Evolutionary conservation across 2,329 filamentous ascomycete species (phyloP).

Genomic region (Ophiostoma perfectum): DNA sequence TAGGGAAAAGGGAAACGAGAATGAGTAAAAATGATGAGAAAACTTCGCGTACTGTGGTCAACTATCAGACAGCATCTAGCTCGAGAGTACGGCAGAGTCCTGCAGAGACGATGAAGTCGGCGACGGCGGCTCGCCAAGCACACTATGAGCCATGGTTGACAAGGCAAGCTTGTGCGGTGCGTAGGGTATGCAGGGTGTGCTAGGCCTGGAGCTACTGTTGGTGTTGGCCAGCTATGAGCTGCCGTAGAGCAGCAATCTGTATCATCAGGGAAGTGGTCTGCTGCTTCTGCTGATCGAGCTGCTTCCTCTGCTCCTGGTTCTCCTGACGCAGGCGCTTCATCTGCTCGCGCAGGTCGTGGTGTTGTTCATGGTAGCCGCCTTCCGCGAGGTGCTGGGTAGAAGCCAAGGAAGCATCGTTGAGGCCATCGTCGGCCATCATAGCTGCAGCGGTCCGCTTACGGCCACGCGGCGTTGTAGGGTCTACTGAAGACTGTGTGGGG

Average conservation of each 20-base stretch:
- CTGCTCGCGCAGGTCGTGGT: slow-evolving; percentile 54
- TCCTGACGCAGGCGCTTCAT: slow-evolving; percentile 62
- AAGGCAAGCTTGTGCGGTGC: neutral
- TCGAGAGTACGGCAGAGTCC: neutral
- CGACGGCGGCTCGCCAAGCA: neutral
- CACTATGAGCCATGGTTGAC: neutral
- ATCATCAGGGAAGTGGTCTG: slow-evolving; percentile 45
- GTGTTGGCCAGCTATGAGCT: slow-evolving; percentile 32
- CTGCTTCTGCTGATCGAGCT: slow-evolving; percentile 46
- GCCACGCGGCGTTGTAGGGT: neutral
- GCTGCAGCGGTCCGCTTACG: slow-evolving; percentile 10
- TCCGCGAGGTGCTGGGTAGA: no score
- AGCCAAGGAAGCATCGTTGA: slow-evolving; percentile 4
- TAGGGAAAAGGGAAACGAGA: neutral
- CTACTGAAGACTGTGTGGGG: slow-evolving; percentile 12
- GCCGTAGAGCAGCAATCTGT: slow-evolving; percentile 44
- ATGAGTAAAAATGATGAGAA: neutral
- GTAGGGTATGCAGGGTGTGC: slow-evolving; percentile 13
- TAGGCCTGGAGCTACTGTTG: neutral
- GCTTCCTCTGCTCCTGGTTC: slow-evolving; percentile 52
- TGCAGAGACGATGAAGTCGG: neutral
- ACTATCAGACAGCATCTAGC: neutral
- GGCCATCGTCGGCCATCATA: slow-evolving; percentile 6
- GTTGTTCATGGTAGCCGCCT: slow-evolving; percentile 20
- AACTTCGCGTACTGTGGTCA: no score